Conservation (phyloP, 345 rosid species). For the Turnera subulata region DNA sequence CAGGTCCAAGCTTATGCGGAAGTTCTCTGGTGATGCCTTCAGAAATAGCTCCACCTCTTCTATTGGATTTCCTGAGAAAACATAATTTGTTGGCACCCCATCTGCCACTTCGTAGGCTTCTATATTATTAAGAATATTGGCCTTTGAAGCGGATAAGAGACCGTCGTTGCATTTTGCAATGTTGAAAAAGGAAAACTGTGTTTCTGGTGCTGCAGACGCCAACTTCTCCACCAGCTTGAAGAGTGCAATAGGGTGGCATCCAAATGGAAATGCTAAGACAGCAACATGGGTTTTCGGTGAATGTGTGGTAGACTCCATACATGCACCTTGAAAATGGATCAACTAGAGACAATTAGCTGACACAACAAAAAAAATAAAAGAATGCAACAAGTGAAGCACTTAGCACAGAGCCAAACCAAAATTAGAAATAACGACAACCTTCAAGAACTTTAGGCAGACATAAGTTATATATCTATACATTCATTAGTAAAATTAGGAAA, state of each 20-base stretch:
- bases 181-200: slow-evolving; percentile 53
- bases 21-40: slow-evolving; percentile 28
- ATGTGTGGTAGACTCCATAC: neutral
- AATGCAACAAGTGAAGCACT: too few relatives aligned
- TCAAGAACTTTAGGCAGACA: too few relatives aligned
- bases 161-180: slow-evolving; percentile 33
- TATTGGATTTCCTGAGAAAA: slow-evolving; percentile 25
- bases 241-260: slow-evolving; percentile 52
- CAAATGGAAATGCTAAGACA: slow-evolving; percentile 55
- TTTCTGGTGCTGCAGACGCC: slow-evolving; percentile 37
- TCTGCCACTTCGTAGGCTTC: slow-evolving; percentile 29
- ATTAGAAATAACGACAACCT: too few relatives aligned
- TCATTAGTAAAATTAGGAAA: too few relatives aligned
- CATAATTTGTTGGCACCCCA: slow-evolving; percentile 28
- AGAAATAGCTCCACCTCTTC: slow-evolving; percentile 49
- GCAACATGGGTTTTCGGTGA: slow-evolving; percentile 37
- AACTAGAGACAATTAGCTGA: too few relatives aligned
- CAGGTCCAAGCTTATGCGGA: slow-evolving; percentile 19
- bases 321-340: neutral
- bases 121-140: slow-evolving; percentile 28
- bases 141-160: slow-evolving; percentile 9
- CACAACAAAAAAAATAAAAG: too few relatives aligned
- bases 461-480: too few relatives aligned
- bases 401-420: too few relatives aligned
- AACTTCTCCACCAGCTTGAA: slow-evolving; percentile 37